Evolutionary conservation across 768 basidiomycete species (phyloP).

Genomic region (Holtermanniella nyarrowii): DNA sequence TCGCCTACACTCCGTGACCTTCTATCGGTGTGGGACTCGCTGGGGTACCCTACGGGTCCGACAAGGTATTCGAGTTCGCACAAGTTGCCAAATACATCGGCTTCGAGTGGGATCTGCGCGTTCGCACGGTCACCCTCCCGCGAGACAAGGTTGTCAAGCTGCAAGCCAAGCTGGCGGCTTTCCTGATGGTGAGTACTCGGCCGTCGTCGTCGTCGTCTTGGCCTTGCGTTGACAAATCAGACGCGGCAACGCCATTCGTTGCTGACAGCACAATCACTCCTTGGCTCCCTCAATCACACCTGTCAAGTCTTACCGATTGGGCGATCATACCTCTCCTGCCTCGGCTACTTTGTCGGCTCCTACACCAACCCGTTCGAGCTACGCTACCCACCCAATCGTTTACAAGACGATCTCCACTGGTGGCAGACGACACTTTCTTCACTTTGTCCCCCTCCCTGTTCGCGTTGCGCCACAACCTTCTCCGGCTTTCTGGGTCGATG

Average conservation of each 20-base stretch:
- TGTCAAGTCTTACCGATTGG: not conserved
- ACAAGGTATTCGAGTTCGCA: not conserved
- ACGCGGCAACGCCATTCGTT: not conserved
- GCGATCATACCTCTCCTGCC: not conserved
- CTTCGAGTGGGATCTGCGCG: not conserved
- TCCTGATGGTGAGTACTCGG: too few relatives aligned
- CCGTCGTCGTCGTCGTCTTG: too few relatives aligned
- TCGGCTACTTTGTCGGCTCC: not conserved
- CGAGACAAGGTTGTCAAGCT: not conserved
- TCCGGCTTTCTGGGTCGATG: constrained; percentile 42
- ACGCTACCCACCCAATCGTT: not conserved
- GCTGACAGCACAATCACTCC: not conserved
- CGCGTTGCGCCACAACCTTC: not conserved
- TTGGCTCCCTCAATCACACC: not conserved
- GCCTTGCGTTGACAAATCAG: too few relatives aligned
- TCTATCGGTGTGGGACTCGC: not conserved
- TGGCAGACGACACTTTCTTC: not conserved
- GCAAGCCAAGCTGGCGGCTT: not conserved
- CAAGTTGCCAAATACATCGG: not conserved
- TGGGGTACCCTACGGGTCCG: not conserved
- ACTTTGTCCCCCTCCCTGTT: not conserved
- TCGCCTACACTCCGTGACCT: not conserved
- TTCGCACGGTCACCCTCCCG: not conserved
- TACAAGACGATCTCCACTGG: not conserved
- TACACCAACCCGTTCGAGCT: not conserved